Base-by-base conservation (phyloP, 1,284 basidiomycete species). In the Ustilago shanxiensis region DNA sequence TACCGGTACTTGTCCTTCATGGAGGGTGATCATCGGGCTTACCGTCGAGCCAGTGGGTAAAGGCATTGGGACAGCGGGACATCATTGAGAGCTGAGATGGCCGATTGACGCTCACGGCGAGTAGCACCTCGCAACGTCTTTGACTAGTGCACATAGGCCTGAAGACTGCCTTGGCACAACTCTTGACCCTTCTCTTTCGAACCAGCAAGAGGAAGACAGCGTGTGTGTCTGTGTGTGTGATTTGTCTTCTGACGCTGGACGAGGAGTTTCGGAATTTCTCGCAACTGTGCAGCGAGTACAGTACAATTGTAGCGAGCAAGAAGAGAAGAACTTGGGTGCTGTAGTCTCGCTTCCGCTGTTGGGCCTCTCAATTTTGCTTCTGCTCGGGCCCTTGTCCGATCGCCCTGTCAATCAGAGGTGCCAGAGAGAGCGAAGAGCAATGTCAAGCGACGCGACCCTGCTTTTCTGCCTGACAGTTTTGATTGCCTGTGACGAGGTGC, bases 321-420 rank as follows among this genome's bases (percentile, higher is more conserved):
- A 33, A 52, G 50, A 52, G 26, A 35, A 33, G 47, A 49, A 49
- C 37, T 57, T 39, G 41, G 41, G 41, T 45, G 11, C 41, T 54
- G 26, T 22, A 39, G 53, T 50, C 16, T 50, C 26, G 37, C 31
- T 58, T 28, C 16, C 29, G 16, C 22, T n/a, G 22, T 52, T 50
- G 18, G n/a, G 22, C 28, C 35, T 29, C 7, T 41, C 31, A 5
- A 29, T n/a, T 20, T 60, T 24, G 8, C 37, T 29, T 51, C 39
- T 22, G 31, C 33, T 45, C 51, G 47, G 50, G 55, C 37, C 28
- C 44, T 28, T 49, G 37, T 58, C 66, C 66, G 60, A 63, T 68
- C 66, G 54, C 41, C 60, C 66, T 68, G 60, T 68, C 66, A 68
- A 68, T 68, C 60, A 58, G 44, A 62, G 59, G 39, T n/a, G 31